Evolutionary conservation across 257 asterid species (phyloP).

Genomic region (Hygrophila difformis): DNA sequence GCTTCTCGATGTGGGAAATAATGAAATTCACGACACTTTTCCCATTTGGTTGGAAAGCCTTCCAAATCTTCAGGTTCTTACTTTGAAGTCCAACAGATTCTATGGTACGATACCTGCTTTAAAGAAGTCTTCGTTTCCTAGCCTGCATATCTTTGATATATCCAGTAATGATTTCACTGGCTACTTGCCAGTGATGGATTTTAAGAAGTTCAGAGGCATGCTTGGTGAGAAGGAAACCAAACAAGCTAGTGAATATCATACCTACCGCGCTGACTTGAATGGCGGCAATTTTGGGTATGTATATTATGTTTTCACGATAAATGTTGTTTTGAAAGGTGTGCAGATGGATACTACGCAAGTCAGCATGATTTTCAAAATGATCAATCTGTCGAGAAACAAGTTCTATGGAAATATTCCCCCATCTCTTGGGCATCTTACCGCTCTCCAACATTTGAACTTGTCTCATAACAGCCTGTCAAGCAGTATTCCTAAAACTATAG

Average conservation of each 20-base stretch:
- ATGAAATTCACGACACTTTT: slow-evolving; percentile 17
- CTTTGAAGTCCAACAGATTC: slow-evolving; percentile 18
- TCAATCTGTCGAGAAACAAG: neutral
- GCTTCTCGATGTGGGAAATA: slow-evolving; percentile 18
- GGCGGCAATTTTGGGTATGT: no score
- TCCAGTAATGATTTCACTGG: slow-evolving; percentile 22
- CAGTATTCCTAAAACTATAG: slow-evolving; percentile 19
- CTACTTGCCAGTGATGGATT: slow-evolving; percentile 1
- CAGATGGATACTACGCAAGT: neutral
- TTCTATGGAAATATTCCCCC: neutral
- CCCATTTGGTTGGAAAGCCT: slow-evolving; percentile 25
- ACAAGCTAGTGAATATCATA: neutral
- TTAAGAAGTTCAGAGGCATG: slow-evolving; percentile 16
- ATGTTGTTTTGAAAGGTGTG: neutral
- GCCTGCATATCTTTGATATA: slow-evolving; percentile 17
- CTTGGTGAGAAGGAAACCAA: neutral
- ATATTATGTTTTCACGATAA: neutral
- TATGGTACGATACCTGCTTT: slow-evolving; percentile 14
- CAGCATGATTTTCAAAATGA: neutral
- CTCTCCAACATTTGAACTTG: neutral
- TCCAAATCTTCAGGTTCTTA: slow-evolving; percentile 22
- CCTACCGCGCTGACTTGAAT: no score
- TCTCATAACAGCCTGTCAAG: slow-evolving; percentile 5
- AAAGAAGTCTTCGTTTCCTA: slow-evolving; percentile 12
- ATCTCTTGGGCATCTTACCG: neutral